phyloP scores from a whole-genome alignment of 139 green algal species.

The Edaphochlamys debaryana region DNA sequence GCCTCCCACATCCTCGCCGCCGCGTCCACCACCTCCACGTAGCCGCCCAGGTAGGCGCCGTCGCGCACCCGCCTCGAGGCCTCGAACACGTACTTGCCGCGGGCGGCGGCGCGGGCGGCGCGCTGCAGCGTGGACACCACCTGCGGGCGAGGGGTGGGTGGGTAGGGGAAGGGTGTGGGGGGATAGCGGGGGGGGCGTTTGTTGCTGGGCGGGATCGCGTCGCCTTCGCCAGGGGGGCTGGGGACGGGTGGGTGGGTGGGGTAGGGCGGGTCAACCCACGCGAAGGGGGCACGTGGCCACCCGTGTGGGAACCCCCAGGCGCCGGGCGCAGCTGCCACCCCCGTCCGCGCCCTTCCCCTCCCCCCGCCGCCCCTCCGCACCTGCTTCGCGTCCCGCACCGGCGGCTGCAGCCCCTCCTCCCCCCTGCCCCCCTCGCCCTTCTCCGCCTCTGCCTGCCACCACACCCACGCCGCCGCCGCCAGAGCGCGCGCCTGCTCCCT shows the following conservation, averaged over 20 bases:
- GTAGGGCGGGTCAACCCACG: no score
- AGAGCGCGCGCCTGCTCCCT: slow-evolving; percentile 91
- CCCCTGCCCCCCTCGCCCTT: neutral
- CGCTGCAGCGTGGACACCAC: slow-evolving; percentile 78
- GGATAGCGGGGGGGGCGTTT: no score
- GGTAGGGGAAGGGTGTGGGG: neutral
- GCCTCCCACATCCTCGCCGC: slow-evolving; percentile 16
- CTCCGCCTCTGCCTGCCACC: slow-evolving; percentile 72
- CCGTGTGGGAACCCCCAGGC: no score
- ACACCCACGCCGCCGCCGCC: slow-evolving; percentile 82
- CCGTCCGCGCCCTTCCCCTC: no score
- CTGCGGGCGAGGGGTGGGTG: neutral
- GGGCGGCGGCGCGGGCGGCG: slow-evolving; percentile 82
- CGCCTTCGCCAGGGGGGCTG: no score
- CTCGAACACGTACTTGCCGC: slow-evolving; percentile 77
- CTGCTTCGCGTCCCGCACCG: slow-evolving; percentile 65
- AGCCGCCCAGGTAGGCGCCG: slow-evolving; percentile 59
- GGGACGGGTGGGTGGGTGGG: no score
- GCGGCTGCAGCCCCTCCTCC: slow-evolving; percentile 32
- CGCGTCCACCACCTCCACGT: slow-evolving; percentile 82
- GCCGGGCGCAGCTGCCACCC: no score
- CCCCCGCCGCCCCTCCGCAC: no score
- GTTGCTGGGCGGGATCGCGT: no score
- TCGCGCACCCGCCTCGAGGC: neutral
- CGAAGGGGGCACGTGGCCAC: no score